Evolutionary conservation across 768 basidiomycete species (phyloP).

Genomic region (Amylocystis lapponica): DNA sequence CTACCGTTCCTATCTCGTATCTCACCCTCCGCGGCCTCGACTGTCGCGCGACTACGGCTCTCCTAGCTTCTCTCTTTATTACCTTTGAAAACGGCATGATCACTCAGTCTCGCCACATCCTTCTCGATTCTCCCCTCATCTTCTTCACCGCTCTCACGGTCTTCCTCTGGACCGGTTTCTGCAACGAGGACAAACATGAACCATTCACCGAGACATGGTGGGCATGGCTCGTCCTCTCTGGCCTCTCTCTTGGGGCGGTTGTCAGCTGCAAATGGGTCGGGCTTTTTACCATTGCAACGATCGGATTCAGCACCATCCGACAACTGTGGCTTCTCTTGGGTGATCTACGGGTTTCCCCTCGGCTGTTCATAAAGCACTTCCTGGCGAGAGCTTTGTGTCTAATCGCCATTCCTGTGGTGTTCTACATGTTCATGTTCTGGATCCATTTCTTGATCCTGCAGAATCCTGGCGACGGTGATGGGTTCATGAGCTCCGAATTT

Average conservation of each 20-base stretch:
- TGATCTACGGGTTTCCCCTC: conserved; percentile 72
- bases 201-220: conserved; percentile 90
- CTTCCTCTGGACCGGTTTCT: conserved; percentile 87
- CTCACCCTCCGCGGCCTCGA: conserved; percentile 91
- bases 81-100: conserved; percentile 96
- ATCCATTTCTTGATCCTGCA: conserved; percentile 88
- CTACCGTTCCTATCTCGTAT: conserved; percentile 86
- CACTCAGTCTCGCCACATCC: conserved; percentile 94
- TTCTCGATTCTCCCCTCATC: conserved; percentile 95
- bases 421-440: conserved; percentile 97
- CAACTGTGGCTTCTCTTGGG: conserved; percentile 91
- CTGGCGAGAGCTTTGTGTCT: conserved; percentile 84
- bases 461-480: conserved; percentile 93
- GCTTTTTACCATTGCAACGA: conserved; percentile 92
- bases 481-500: conserved; percentile 99
- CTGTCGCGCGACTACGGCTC: conserved; percentile 86
- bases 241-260: conserved; percentile 87
- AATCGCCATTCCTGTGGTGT: conserved; percentile 75
- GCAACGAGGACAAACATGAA: conserved; percentile 79
- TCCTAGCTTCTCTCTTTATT: conserved; percentile 86
- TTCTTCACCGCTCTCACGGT: conserved; percentile 93
- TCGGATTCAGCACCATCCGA: conserved; percentile 77
- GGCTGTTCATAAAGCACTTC: conserved; percentile 80
- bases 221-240: conserved; percentile 84
- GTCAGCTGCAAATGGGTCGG: conserved; percentile 98